Base-by-base conservation (phyloP, 305 asterid genomes). In the Fraxinus nigra region DNA sequence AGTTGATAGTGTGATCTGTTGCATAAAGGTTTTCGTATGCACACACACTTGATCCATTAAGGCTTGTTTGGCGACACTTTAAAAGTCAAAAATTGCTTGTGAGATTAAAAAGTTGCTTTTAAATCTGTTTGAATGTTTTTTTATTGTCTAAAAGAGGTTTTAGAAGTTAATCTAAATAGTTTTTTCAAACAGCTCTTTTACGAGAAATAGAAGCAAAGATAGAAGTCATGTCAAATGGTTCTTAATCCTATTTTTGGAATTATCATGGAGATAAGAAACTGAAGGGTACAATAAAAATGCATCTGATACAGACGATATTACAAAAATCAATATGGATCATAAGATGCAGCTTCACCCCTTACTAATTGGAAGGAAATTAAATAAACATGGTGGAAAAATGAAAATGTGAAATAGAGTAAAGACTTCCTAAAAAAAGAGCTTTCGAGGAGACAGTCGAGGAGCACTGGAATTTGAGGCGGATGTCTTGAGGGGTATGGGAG, bases 401-500 rank as follows among this genome's bases (percentile, higher is more conserved):
- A 80, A 67, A 70, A 33, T 8, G 72, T 20, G 37, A 51, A 8
- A 24, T 67, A 69, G 72, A 73, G 43, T 72, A 78, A 33, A 69
- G 40, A 35, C 56, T 38, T 59, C 72, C 93, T 92, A 95, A 73
- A 89, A 92, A 84, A 93, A 90, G 81, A 94, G 93, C 93, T 90
- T 90, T 54, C 95, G 87, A 72, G 81, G 7, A 74, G 93, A 75
- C 0, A 87, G 81, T 79, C 89, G 79, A 56, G 96, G 72, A 63
- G 75, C 72, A 70, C 91, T 33, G 76, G 90, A 77, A 8, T 89
- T 76, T 10, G 90, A 74, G 76, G 87, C 46, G 2, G 94, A 79
- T 11, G 98, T 85, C 70, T 84, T 86, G 26, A 86, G 84, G 33
- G 87, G 75, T 46, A 87, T 87, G 0, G 94, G 89, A 43, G 95